Conservation (phyloP, 768 basidiomycete species). For the Russula foetens region DNA sequence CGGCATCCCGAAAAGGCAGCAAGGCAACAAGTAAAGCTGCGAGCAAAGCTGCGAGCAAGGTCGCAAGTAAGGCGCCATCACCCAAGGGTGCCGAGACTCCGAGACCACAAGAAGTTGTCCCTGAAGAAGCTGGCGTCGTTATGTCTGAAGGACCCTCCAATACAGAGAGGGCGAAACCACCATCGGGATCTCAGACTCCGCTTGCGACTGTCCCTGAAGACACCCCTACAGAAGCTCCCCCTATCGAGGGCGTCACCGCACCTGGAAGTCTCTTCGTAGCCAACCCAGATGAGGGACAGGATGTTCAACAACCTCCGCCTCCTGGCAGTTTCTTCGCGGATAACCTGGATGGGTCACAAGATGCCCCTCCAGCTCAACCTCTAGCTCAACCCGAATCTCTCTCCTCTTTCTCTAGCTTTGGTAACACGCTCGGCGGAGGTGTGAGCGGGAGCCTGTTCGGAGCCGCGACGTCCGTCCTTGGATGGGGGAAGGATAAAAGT, state of each 20-base stretch:
- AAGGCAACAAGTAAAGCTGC: constrained; percentile 11
- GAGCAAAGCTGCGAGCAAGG: constrained; percentile 17
- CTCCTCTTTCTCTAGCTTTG: neutral
- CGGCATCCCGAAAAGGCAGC: constrained; percentile 8
- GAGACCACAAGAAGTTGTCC: neutral
- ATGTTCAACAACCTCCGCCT: too few species aligned
- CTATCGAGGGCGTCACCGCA: neutral
- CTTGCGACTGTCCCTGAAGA: constrained; percentile 9
- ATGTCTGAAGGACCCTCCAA: neutral
- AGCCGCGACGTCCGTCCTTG: neutral
- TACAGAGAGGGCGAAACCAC: neutral
- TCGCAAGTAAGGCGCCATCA: constrained; percentile 6
- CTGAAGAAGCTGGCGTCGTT: neutral
- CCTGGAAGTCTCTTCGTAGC: neutral
- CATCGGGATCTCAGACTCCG: neutral
- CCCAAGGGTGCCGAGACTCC: constrained; percentile 16
- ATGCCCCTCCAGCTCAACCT: neutral
- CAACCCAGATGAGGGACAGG: neutral
- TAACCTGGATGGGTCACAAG: neutral
- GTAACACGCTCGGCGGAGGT: neutral
- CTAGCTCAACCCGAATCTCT: neutral
- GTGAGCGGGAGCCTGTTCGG: neutral
- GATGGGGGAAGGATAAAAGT: constrained; percentile 8
- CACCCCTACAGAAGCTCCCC: neutral
- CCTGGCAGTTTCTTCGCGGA: neutral